Percentiles rank a stretch among this genome's conserved stretches.
Conservation (phyloP, 1,284 basidiomycete species). For the Puccinia novopanici region DNA sequence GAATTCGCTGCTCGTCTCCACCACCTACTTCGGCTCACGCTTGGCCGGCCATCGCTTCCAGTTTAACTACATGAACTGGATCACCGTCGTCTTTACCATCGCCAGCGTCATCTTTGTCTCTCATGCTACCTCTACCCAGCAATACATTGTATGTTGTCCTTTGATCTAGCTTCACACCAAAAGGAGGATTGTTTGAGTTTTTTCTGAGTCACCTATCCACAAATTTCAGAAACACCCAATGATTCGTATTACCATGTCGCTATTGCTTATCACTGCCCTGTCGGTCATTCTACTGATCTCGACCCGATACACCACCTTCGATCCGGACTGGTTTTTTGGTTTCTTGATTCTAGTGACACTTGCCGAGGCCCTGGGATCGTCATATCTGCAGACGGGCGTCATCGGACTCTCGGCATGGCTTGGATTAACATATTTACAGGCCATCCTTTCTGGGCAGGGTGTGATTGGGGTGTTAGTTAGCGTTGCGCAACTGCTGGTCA, state of each 20-base stretch:
- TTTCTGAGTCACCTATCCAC: no score
- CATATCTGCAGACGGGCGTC: constrained; percentile 21
- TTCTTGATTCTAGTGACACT: constrained; percentile 34
- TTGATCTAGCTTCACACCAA: no score
- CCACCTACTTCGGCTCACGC: constrained; percentile 35
- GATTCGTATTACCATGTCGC: constrained; percentile 14
- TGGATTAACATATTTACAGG: constrained; percentile 56
- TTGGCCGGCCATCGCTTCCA: constrained; percentile 23
- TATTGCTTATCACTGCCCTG: constrained; percentile 7
- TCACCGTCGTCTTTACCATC: constrained; percentile 39
- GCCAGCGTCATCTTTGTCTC: constrained; percentile 28
- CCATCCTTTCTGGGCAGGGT: constrained; percentile 56
- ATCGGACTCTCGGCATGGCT: constrained; percentile 54
- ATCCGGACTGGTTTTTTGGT: constrained; percentile 14
- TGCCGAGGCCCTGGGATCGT: constrained; percentile 19
- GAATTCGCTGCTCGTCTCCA: constrained; percentile 38
- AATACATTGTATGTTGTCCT: background rate
- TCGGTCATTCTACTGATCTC: constrained; percentile 26
- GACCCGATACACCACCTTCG: constrained; percentile 7
- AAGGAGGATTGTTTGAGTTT: no score
- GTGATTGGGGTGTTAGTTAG: constrained; percentile 56
- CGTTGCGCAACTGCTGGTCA: constrained; percentile 55
- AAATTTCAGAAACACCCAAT: constrained; percentile 21
- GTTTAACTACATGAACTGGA: constrained; percentile 43
- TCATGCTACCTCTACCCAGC: constrained; percentile 30